Evolutionary conservation across 1,284 basidiomycete genomes (phyloP), one percentile per base, ranked within the genome.

Genomic region (Boletellus deceptivus): DNA sequence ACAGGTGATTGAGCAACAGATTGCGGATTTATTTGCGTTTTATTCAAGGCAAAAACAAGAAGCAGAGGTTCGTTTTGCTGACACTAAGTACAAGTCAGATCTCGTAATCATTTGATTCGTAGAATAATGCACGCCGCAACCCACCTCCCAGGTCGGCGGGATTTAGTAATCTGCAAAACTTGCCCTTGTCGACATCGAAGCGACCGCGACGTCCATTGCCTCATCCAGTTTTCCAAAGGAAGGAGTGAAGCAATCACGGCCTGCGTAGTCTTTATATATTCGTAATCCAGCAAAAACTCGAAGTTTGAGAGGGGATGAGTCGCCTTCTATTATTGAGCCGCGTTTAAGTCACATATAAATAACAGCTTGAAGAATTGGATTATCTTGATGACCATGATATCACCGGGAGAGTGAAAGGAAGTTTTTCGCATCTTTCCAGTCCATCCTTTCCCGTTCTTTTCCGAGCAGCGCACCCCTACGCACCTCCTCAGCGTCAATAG

Each of bases 401-500:
- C 36, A 42, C 36, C 36, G 53, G 43, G 39, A 46, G 39, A 52
- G 47, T 18, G 53, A 53, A 34, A 84, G 61, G 54, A 80, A 77
- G 35, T 55, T 54, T 46, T 57, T 63, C 5, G 74, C 82, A 44
- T 82, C 78, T 46, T 76, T 71, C 86, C 87, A 90, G 1, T 57
- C 61, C 81, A 93, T 84, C 55, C 91, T 77, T 70, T 93, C 91
- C 43, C 89, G 74, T 66, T 89, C 84, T 70, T 93, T 93, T 3
- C 83, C 84, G 22, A 71, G 51, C 36, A 60, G 63, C 51, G 74
- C 64, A 0, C 90, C 91, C 43, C 80, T 70, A 53, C 74, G 69
- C 25, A 78, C 62, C 66, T 93, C 91, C 62, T 86, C 87, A 16
- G 68, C 73, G 61, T 91, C 79, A 14, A 93, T 71, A 50, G 57